Evolutionary conservation across 805 yeast species (phyloP).

Genomic region (Cyberlindnera mrakii): DNA sequence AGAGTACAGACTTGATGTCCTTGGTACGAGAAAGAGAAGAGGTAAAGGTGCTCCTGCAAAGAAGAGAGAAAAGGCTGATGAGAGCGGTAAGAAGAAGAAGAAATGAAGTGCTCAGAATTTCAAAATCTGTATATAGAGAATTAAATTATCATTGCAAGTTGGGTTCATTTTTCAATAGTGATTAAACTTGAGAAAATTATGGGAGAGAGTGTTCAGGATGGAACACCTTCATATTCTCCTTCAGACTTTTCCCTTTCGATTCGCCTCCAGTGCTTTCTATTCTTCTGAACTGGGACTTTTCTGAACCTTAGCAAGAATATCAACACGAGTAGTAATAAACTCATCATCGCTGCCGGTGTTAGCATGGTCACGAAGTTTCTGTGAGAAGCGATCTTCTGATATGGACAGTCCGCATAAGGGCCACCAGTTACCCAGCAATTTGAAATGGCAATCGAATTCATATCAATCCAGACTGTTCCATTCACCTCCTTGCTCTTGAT

Average conservation of each 20-base stretch:
- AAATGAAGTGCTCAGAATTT: constrained; percentile 12
- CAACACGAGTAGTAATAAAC: constrained; percentile 41
- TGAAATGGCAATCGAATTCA: constrained; percentile 67
- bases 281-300: constrained; percentile 63
- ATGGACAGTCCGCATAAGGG: constrained; percentile 72
- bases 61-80: constrained; percentile 40
- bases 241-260: constrained; percentile 49
- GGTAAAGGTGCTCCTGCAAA: constrained; percentile 87
- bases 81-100: constrained; percentile 36
- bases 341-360: constrained; percentile 58
- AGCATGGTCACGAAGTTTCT: constrained; percentile 57
- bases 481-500: constrained; percentile 19
- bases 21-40: constrained; percentile 59
- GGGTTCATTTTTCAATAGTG: not conserved
- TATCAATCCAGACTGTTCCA: constrained; percentile 61
- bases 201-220: constrained; percentile 38
- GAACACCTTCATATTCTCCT: constrained; percentile 81
- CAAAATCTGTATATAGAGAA: not conserved
- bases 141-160: no score
- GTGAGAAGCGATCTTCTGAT: constrained; percentile 46
- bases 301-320: constrained; percentile 50
- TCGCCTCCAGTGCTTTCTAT: constrained; percentile 60
- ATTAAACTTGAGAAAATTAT: not conserved
- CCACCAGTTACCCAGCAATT: constrained; percentile 89
- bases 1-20: constrained; percentile 48